These are phyloP conservation scores for Alternaria sp. DNA, from an alignment of 2,329 filamentous ascomycete species.

Conservation along the genomic window DNA sequence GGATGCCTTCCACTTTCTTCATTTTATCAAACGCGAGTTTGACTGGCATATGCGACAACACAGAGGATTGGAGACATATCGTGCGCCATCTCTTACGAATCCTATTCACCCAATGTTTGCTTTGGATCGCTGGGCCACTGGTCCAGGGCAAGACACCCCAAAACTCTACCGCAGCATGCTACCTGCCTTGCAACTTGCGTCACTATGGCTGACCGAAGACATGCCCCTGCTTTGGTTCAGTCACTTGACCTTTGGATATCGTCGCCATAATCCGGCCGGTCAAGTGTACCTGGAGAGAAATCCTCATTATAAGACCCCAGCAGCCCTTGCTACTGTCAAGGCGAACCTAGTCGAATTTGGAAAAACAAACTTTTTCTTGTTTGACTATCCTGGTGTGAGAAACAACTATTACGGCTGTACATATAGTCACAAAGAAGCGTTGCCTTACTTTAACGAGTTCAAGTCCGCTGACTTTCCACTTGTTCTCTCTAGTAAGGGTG, in stretches of 20 bases:
- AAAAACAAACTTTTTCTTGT: neutral
- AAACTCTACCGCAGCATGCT: conserved; percentile 5
- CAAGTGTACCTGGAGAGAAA: conserved; percentile 10
- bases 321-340: conserved; percentile 8
- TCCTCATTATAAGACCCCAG: neutral
- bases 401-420: neutral
- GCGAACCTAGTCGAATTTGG: conserved; percentile 12
- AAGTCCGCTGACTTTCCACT: neutral
- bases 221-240: conserved; percentile 24
- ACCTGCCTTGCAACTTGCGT: conserved; percentile 21
- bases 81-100: conserved; percentile 11
- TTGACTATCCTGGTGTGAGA: no score
- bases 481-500: neutral
- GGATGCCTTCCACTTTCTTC: neutral
- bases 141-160: conserved; percentile 16
- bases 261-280: neutral
- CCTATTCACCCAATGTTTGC: conserved; percentile 22
- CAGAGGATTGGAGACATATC: neutral
- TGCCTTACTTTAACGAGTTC: neutral
- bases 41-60: neutral
- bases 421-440: neutral
- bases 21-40: neutral
- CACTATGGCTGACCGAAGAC: conserved; percentile 19
- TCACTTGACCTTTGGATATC: conserved; percentile 21
- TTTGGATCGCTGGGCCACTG: conserved; percentile 21